Base-by-base conservation (phyloP, 2,329 filamentous ascomycete species). In the Aureobasidium musti region DNA sequence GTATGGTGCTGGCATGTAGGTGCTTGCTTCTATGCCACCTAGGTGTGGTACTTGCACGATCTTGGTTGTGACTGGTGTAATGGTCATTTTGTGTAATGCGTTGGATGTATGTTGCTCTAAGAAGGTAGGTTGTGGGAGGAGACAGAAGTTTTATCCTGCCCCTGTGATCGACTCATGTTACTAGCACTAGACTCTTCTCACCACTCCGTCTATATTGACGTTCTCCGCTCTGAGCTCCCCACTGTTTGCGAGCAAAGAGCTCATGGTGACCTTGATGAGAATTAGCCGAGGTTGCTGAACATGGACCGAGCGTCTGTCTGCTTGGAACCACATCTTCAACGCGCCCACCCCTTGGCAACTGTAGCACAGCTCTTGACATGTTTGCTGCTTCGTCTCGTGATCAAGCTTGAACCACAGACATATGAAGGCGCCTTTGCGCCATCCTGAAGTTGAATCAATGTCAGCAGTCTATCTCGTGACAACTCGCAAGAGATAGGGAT, bases 11-110 rank as follows among this genome's bases (percentile, higher is more conserved):
- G 79, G 74, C 72, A 81, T 79, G 63, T 80, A 78, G 71, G 83
- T 84, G 28, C 78, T 79, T 45, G 77, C 82, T 11, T 79, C 75
- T 67, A 81, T 83, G 70, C 82, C 82, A 43, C 81, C 81, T 4
- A 84, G 76, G 70, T 84, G 82, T 47, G 82, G 77, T 49, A 84
- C 81, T 4, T 74, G 72, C 53, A 83, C 73, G 5, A 76, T 78
- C 68, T 77, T 75, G 28, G 73, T 77, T 5, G 39, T 37, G 11
- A 65, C 49, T 41, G 63, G 35, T 19, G 60, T 69, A 52, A 67
- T 67, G 30, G 66, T 63, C 68, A 69, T 69, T 13, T 52, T 69
- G 49, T 21, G 7, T 21, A 14, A 23, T 39, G 17, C 14, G 5
- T 28, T 14, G 2, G 17, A 39, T n/a, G 49, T 17, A 19, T 52